A percentile compares a stretch with the other conserved stretches of the same genome.
phyloP scores from a whole-genome alignment of 768 basidiomycete genomes.

The Amanita exitialis region DNA sequence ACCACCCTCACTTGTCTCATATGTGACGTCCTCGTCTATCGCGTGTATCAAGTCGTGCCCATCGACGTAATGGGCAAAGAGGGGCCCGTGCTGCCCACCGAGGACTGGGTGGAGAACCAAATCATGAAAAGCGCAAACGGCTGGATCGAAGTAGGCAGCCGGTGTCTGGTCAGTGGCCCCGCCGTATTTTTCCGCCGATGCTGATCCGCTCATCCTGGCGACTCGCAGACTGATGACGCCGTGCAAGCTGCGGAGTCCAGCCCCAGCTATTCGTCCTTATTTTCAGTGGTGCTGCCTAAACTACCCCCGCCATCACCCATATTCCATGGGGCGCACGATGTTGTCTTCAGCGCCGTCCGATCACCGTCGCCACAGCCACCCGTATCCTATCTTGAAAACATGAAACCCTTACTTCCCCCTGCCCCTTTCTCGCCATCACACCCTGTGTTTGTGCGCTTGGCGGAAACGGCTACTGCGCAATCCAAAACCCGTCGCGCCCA shows the following conservation, averaged over 20 bases:
- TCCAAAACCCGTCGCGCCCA: constrained; percentile 43
- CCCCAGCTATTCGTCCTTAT: constrained; percentile 31
- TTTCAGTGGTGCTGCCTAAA: constrained; percentile 34
- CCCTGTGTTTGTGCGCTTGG: constrained; percentile 57
- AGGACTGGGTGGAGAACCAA: constrained; percentile 72
- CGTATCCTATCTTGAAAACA: constrained; percentile 34
- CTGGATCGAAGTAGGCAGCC: constrained; percentile 63
- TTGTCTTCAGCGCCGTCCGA: constrained; percentile 14
- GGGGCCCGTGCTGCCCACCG: constrained; percentile 57
- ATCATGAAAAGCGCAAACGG: constrained; percentile 56
- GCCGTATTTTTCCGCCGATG: background rate
- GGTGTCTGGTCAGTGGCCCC: constrained; percentile 53
- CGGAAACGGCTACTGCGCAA: constrained; percentile 41
- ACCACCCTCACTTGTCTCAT: constrained; percentile 61
- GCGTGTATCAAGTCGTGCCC: constrained; percentile 51
- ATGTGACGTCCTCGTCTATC: constrained; percentile 58
- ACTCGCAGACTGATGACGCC: constrained; percentile 26
- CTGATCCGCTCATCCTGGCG: constrained; percentile 10
- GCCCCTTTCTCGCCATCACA: constrained; percentile 73
- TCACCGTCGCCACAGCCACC: constrained; percentile 20
- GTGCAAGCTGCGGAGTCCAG: constrained; percentile 28
- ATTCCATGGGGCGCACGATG: constrained; percentile 14
- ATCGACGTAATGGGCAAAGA: constrained; percentile 50
- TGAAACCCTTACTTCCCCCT: constrained; percentile 60
- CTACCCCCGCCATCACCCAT: constrained; percentile 15